Evolutionary conservation across 306 rosid species (phyloP), one percentile per base, ranked within the genome.

Genomic region (barrel medic (Medicago truncatula)): DNA sequence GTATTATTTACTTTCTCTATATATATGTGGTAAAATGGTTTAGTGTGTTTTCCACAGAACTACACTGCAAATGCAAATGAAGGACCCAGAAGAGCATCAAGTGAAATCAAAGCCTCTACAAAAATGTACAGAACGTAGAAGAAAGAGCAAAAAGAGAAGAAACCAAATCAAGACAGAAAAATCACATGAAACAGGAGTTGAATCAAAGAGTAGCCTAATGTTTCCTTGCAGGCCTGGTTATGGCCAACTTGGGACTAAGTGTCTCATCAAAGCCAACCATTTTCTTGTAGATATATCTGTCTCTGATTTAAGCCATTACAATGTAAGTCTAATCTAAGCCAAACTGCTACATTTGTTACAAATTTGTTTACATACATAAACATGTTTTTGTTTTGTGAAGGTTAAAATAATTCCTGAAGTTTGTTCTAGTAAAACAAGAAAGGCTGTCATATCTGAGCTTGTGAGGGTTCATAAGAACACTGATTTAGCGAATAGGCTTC

Each of bases 211-310:
- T 40, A 82, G 65, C 63, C 78, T 80, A 65, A 61, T 57, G 83
- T 86, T 86, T 58, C 78, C 77, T 14, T 63, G 40, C 43, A 86
- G 89, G 31, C 87, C 89, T 76, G 89, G 86, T 21, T 77, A 49
- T 86, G 89, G 89, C 57, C 86, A 83, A 66, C 81, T 78, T 47
- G 81, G 81, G 4, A 78, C 81, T 0, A 78, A 78, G 71, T 78
- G 81, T 59, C 14, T 70, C 20, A 21, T 78, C 64, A 78, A 69
- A 78, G 76, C 81, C 6, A 78, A 78, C 71, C 81, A 78, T 8
- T 78, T 78, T 8, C 76, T 78, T 34, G 76, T 68, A 8, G 76
- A 78, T 36, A 70, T 78, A 5, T 78, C 81, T 18, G 63, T 47
- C 3, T 78, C 76, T 36, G 76, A 78, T 59, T 69, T 78, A 67